These are phyloP conservation scores for Penicillium sp. DNA, from an alignment of 2,329 filamentous ascomycete genomes.

Conservation along the genomic window DNA sequence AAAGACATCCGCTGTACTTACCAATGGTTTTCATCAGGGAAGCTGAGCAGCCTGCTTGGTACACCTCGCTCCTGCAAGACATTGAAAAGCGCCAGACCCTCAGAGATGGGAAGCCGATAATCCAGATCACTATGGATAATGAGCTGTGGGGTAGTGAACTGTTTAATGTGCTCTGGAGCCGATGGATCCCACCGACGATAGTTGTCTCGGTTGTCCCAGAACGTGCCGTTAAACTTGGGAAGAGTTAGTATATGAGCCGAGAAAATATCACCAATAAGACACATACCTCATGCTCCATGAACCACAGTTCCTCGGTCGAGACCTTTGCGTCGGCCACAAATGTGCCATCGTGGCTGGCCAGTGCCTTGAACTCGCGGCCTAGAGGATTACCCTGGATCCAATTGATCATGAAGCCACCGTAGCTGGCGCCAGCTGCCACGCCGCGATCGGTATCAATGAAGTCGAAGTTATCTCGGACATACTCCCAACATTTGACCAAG, in stretches of 20 bases:
- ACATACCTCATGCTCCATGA: slow-evolving; percentile 49
- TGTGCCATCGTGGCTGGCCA: slow-evolving; percentile 86
- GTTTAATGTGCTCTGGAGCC: slow-evolving; percentile 54
- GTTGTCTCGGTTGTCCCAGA: slow-evolving; percentile 57
- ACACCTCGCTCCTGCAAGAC: slow-evolving; percentile 71
- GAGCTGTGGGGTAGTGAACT: slow-evolving; percentile 80
- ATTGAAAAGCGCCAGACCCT: slow-evolving; percentile 79
- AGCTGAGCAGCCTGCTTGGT: slow-evolving; percentile 73
- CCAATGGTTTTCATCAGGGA: slow-evolving; percentile 71
- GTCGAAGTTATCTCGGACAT: slow-evolving; percentile 52
- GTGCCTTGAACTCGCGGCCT: slow-evolving; percentile 79
- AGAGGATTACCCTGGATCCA: slow-evolving; percentile 89
- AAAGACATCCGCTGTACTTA: slow-evolving; percentile 18
- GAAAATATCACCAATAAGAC: background rate
- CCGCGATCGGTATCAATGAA: slow-evolving; percentile 41
- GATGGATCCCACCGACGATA: slow-evolving; percentile 70
- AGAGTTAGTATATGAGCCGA: background rate
- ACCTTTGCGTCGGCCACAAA: slow-evolving; percentile 62
- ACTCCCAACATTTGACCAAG: slow-evolving; percentile 73
- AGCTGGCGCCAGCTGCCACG: slow-evolving; percentile 45
- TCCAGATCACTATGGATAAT: slow-evolving; percentile 84
- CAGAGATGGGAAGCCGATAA: slow-evolving; percentile 78
- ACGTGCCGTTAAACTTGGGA: slow-evolving; percentile 47
- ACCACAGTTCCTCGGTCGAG: slow-evolving; percentile 54
- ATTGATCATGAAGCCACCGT: slow-evolving; percentile 55